Evolutionary conservation across 2,329 filamentous ascomycete genomes (phyloP).

Genomic region (Alternaria novae-zelandiae): DNA sequence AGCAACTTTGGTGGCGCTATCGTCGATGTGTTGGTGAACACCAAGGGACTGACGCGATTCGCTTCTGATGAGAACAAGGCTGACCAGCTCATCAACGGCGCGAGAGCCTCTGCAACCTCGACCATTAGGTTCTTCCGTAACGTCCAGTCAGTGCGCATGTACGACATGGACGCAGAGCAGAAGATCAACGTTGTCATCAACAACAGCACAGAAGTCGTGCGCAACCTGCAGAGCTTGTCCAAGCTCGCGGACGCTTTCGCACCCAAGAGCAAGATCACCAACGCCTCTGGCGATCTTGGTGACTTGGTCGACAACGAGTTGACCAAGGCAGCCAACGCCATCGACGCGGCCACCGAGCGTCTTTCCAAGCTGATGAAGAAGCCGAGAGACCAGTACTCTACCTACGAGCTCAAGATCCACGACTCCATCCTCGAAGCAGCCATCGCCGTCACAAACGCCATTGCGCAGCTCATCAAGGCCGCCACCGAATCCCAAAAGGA

Average conservation of each 20-base stretch:
- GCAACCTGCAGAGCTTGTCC: conserved; percentile 90
- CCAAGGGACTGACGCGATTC: conserved; percentile 91
- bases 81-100: conserved; percentile 81
- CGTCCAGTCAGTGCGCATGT: conserved; percentile 90
- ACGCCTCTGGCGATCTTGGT: conserved; percentile 82
- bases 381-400: conserved; percentile 92
- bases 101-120: conserved; percentile 81
- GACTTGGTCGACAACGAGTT: conserved; percentile 93
- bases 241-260: conserved; percentile 92
- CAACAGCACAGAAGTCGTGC: conserved; percentile 94
- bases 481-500: conserved; percentile 93
- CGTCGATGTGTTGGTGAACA: conserved; percentile 93
- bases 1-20: conserved; percentile 89
- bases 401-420: conserved; percentile 94
- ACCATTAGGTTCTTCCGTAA: conserved; percentile 95
- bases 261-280: conserved; percentile 83
- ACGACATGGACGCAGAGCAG: conserved; percentile 86
- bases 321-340: conserved; percentile 91
- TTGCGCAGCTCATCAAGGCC: conserved; percentile 92
- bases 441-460: conserved; percentile 90
- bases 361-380: conserved; percentile 94
- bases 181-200: conserved; percentile 98
- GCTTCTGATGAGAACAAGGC: conserved; percentile 95
- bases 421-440: conserved; percentile 94
- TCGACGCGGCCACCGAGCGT: conserved; percentile 87